A percentile compares a stretch with the other conserved stretches of the same genome.
These are phyloP conservation scores for Mariannaea sp. DNA, from an alignment of 2,329 filamentous ascomycete species.

Conservation along the genomic window DNA sequence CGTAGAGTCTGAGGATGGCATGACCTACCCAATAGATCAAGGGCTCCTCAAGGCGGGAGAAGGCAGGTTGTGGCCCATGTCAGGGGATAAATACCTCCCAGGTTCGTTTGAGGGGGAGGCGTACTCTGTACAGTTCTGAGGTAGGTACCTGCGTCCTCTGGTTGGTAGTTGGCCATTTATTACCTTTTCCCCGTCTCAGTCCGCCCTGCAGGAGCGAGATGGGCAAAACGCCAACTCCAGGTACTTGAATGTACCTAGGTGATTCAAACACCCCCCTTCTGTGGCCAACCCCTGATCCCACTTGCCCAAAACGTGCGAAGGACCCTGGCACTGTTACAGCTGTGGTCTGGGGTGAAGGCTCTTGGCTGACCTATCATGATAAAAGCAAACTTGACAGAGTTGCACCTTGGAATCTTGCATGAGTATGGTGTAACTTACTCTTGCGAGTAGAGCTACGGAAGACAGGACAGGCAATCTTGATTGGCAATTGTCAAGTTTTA, in stretches of 20 bases:
- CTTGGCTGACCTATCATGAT: background rate
- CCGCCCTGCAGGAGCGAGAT: background rate
- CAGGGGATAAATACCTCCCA: conserved; percentile 36
- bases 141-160: conserved; percentile 36
- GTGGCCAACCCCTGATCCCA: conserved; percentile 17
- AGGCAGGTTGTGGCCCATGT: conserved; percentile 32
- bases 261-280: conserved; percentile 6
- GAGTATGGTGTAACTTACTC: too few species aligned
- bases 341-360: too few species aligned
- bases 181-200: background rate
- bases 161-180: conserved; percentile 28
- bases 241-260: conserved; percentile 21
- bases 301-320: background rate
- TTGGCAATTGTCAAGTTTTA: background rate
- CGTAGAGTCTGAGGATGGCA: conserved; percentile 16
- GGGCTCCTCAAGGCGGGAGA: background rate
- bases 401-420: too few species aligned
- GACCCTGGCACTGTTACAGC: too few species aligned
- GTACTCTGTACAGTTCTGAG: too few species aligned
- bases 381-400: too few species aligned
- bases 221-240: too few species aligned
- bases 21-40: background rate
- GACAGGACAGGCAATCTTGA: too few species aligned
- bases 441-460: too few species aligned
- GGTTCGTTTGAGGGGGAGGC: conserved; percentile 16